These are phyloP conservation scores for Stramenopiles sp. DNA, from an alignment of 352 stramenopile species.

Conservation along the genomic window DNA sequence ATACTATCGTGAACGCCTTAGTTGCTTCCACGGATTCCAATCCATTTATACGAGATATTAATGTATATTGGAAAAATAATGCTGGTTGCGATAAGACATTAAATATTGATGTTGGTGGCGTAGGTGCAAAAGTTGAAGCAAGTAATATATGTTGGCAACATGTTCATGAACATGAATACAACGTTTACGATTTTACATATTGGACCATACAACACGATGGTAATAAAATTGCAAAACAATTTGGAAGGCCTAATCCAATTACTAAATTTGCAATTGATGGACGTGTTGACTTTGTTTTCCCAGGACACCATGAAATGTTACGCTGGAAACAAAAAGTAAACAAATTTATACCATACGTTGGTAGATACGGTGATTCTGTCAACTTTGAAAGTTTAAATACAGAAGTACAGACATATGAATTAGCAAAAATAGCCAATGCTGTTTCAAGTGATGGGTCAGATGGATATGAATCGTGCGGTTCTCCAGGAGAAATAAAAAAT, in stretches of 20 bases:
- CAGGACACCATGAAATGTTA: not conserved
- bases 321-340: not conserved
- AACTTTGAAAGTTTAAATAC: conserved; percentile 1
- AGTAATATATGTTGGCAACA: not conserved
- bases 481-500: not conserved
- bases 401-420: not conserved
- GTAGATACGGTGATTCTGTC: not conserved
- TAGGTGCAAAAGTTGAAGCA: not conserved
- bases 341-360: not conserved
- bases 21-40: not conserved
- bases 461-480: not conserved
- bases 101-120: not conserved
- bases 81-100: not conserved
- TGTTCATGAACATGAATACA: conserved; percentile 2
- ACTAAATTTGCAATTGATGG: conserved; percentile 1
- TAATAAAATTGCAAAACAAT: not conserved
- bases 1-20: not conserved
- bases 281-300: not conserved
- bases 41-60: not conserved
- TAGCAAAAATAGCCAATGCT: not conserved
- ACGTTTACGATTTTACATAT: not conserved
- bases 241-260: not conserved
- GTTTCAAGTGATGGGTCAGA: not conserved
- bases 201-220: conserved; percentile 1
- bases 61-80: not conserved